phyloP scores from a whole-genome alignment of 148 eudicot species.

The Rhododendron mucronatum region DNA sequence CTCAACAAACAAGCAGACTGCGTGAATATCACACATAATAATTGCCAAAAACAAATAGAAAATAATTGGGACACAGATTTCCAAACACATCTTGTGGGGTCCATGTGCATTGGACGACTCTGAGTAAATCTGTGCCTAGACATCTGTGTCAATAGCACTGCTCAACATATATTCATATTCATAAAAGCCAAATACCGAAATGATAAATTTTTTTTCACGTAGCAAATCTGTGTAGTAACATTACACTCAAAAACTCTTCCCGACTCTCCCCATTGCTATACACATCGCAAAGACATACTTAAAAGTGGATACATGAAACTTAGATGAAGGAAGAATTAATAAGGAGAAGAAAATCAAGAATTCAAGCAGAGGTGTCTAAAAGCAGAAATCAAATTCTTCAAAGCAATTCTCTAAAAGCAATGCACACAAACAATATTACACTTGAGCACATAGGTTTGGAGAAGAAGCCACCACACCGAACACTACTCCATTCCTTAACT shows the following conservation, averaged over 20 bases:
- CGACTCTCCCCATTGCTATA: background rate
- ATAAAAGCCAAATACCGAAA: background rate
- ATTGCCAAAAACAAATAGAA: background rate
- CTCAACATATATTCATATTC: background rate
- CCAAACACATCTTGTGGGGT: background rate
- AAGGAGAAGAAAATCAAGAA: background rate
- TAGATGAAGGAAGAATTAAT: background rate
- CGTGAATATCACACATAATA: background rate
- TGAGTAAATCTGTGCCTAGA: background rate
- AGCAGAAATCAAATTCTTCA: constrained; percentile 10
- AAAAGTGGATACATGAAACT: constrained; percentile 8
- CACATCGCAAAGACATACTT: constrained; percentile 3
- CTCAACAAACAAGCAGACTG: background rate
- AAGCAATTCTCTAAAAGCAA: constrained; percentile 3
- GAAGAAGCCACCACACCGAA: constrained; percentile 6
- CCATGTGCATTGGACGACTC: background rate
- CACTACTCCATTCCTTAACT: background rate
- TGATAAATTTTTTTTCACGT: background rate
- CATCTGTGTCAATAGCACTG: background rate
- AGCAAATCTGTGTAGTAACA: background rate
- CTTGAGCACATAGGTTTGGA: background rate
- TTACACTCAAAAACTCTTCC: background rate
- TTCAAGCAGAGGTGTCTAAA: constrained; percentile 4
- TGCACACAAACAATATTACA: constrained; percentile 6
- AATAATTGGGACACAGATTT: background rate